A percentile compares a stretch with the other conserved stretches of the same genome.
These are phyloP conservation scores for Delonix regia DNA, from an alignment of 306 rosid genomes.

Conservation along the genomic window DNA sequence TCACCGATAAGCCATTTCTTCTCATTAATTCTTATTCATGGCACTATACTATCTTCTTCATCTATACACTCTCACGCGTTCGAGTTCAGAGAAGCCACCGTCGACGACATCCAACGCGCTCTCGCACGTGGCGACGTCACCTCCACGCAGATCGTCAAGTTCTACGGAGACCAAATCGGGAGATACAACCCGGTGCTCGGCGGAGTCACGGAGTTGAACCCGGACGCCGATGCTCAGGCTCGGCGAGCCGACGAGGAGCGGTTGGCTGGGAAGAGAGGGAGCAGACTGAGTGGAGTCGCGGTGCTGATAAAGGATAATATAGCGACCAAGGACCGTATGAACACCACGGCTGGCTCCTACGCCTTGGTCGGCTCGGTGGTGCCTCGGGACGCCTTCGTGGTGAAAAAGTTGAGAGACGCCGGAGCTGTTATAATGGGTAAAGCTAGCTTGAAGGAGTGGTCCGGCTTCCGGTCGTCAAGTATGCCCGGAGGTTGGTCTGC, in stretches of 20 bases:
- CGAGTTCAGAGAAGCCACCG: background rate
- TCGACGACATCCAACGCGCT: background rate
- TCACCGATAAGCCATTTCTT: background rate
- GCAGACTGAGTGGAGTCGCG: constrained; percentile 31
- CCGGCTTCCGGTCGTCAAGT: constrained; percentile 31
- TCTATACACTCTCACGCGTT: background rate
- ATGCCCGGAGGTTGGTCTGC: constrained; percentile 48
- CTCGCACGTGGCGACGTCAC: background rate
- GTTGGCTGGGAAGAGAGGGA: background rate
- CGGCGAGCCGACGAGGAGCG: constrained; percentile 37
- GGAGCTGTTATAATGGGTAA: constrained; percentile 55
- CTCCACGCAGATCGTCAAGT: background rate
- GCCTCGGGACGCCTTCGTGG: constrained; percentile 51
- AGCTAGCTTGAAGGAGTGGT: constrained; percentile 58
- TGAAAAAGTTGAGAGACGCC: constrained; percentile 43
- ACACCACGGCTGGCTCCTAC: constrained; percentile 52
- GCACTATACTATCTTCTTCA: background rate
- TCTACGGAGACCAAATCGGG: background rate
- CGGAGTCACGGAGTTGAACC: constrained; percentile 45
- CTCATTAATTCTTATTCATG: background rate
- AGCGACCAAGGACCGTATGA: constrained; percentile 56
- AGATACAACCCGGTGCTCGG: background rate
- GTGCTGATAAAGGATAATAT: constrained; percentile 51
- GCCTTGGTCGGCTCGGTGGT: constrained; percentile 47
- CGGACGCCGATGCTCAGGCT: constrained; percentile 39